phyloP scores from a whole-genome alignment of 768 basidiomycete genomes.

The Naganishia onofrii region DNA sequence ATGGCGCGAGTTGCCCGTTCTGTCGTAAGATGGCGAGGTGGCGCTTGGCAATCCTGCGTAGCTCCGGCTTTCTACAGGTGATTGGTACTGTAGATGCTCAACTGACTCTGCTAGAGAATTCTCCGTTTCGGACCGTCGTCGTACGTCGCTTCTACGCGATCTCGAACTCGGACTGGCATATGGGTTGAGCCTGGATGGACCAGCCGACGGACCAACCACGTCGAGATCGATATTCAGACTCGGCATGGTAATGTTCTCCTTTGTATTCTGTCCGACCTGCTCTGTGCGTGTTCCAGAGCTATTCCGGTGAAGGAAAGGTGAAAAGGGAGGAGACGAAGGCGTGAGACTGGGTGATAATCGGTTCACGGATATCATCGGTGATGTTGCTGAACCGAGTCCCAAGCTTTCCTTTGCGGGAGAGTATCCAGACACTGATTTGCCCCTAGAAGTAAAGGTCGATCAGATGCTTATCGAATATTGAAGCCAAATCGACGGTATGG shows the following conservation, averaged over 20 bases:
- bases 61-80: background rate
- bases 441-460: background rate
- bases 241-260: background rate
- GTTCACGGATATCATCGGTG: background rate
- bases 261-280: background rate
- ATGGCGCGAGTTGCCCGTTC: background rate
- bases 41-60: background rate
- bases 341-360: background rate
- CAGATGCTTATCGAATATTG: background rate
- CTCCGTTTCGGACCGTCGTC: background rate
- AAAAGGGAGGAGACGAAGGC: background rate
- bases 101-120: background rate
- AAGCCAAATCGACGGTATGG: background rate
- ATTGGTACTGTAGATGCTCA: background rate
- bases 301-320: background rate
- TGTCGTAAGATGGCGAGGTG: background rate
- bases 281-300: background rate
- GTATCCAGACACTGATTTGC: background rate
- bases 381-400: background rate
- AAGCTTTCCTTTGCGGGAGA: background rate
- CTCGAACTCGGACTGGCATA: background rate
- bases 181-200: background rate
- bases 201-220: background rate
- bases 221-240: constrained; percentile 16
- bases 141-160: background rate